Base-by-base conservation (phyloP, 2,329 filamentous ascomycete genomes). In the Teratosphaeria pseudoeucalypti region DNA sequence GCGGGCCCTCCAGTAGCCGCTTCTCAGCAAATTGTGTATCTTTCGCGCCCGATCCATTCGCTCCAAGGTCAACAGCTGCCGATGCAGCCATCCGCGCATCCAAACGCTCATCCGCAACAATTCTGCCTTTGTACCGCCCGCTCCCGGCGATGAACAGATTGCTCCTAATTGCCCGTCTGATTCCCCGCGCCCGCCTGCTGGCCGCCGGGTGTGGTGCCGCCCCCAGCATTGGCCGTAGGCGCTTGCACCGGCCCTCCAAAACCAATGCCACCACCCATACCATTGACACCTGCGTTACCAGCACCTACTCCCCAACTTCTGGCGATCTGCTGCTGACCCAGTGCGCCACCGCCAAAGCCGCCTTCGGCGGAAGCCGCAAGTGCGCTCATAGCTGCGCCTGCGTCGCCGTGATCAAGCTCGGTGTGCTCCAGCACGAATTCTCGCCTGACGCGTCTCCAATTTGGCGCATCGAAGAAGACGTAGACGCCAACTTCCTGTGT, bases 401-500 rank as follows among this genome's bases (percentile, higher is more conserved):
- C 43, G 12, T 32, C 19, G 47, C 76, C 71, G 60, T 76, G 72
- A 69, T 81, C 78, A 34, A 82, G 69, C 60, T 80, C 73, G 58
- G 78, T 78, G 64, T 80, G 81, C 66, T 81, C 76, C 58, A 82
- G 74, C 32, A 79, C 75, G 63, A 80, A 78, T 62, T 81, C 78
- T 62, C 78, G 75, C 68, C 79, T 73, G 64, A 81, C 78, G 60
- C 78, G 72, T 58, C 78, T 74, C 80, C 80, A 82, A 63, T 79
- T 77, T 57, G 71, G 76, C 14, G 78, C 77, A 57, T 82, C 79
- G 67, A 81, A 82, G 73, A 82, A 81, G 58, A 82, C 72, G 69
- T 81, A 82, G 65, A 78, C 76, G 26, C 79, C 80, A 55, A 77
- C 75, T 69, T 82, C 80, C 58, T 75, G 73, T 55, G 77, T 75